phyloP scores from a whole-genome alignment of 805 yeast species.

The Lipomyces yamadae region DNA sequence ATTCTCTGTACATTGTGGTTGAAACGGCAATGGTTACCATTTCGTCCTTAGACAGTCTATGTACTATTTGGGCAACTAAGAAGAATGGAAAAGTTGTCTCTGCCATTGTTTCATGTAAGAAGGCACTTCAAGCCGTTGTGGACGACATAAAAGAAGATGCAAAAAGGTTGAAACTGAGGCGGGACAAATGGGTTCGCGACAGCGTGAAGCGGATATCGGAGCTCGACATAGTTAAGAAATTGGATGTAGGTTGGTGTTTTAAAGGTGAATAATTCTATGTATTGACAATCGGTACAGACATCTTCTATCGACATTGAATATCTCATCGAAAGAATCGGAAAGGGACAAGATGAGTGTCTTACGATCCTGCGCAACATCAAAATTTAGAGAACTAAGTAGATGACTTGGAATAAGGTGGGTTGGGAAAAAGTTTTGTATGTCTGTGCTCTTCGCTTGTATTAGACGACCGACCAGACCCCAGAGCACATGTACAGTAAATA shows the following conservation, averaged over 20 bases:
- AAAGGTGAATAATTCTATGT: neutral
- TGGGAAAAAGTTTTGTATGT: neutral
- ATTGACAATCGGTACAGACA: constrained; percentile 12
- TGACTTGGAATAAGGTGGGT: neutral
- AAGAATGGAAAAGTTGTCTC: constrained; percentile 12
- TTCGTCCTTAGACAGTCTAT: constrained; percentile 14
- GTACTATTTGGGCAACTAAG: constrained; percentile 7
- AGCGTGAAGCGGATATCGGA: constrained; percentile 11
- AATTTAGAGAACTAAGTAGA: constrained; percentile 10
- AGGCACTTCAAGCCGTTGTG: constrained; percentile 7
- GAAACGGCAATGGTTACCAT: constrained; percentile 29
- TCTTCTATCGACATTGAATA: constrained; percentile 10
- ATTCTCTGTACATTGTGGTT: constrained; percentile 20
- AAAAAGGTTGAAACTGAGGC: constrained; percentile 16
- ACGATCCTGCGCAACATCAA: constrained; percentile 26
- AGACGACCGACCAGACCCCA: neutral
- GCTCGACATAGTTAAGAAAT: constrained; percentile 5
- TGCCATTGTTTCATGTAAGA: constrained; percentile 8
- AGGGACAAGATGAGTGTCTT: constrained; percentile 28
- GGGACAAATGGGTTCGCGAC: constrained; percentile 27
- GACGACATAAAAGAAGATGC: constrained; percentile 31
- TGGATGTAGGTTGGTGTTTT: constrained; percentile 22
- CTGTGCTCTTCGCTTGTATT: neutral
- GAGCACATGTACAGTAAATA: neutral
- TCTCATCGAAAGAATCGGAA: constrained; percentile 25